These are phyloP conservation scores for Patellaria atrata DNA, from an alignment of 495 filamentous ascomycete genomes.

Conservation along the genomic window DNA sequence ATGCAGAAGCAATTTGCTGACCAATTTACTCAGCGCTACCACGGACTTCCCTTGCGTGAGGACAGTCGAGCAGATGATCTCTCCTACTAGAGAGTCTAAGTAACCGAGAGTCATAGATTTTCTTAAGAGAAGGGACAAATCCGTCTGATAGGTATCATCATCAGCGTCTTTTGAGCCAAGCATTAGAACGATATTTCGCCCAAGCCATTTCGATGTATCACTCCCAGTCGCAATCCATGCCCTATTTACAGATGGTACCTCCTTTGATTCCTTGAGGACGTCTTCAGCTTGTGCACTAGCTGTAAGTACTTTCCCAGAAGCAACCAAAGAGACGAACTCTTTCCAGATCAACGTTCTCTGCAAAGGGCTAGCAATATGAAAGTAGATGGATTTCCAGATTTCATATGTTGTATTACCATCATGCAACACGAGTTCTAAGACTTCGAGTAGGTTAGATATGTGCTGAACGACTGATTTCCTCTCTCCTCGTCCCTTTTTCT, in stretches of 20 bases:
- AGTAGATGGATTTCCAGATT: slow-evolving; percentile 37
- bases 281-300: slow-evolving; percentile 62
- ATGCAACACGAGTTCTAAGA: slow-evolving; percentile 41
- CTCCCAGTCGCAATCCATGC: slow-evolving; percentile 54
- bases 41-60: neutral
- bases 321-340: slow-evolving; percentile 50
- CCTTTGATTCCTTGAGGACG: slow-evolving; percentile 27
- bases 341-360: slow-evolving; percentile 46
- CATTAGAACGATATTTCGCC: slow-evolving; percentile 46
- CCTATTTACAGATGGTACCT: slow-evolving; percentile 2
- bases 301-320: slow-evolving; percentile 56
- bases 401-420: slow-evolving; percentile 37
- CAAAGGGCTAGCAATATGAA: slow-evolving; percentile 23
- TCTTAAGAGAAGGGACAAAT: slow-evolving; percentile 26
- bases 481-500: slow-evolving; percentile 22
- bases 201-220: slow-evolving; percentile 61
- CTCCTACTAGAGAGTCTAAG: slow-evolving; percentile 23
- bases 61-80: too few relatives aligned
- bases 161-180: slow-evolving; percentile 24
- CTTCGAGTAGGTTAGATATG: slow-evolving; percentile 30
- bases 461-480: slow-evolving; percentile 27
- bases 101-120: slow-evolving; percentile 62
- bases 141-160: slow-evolving; percentile 35
- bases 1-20: slow-evolving; percentile 9
- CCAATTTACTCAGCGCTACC: slow-evolving; percentile 1